Conservation (phyloP, 768 basidiomycete species). For the Pleurotus eryngii region DNA sequence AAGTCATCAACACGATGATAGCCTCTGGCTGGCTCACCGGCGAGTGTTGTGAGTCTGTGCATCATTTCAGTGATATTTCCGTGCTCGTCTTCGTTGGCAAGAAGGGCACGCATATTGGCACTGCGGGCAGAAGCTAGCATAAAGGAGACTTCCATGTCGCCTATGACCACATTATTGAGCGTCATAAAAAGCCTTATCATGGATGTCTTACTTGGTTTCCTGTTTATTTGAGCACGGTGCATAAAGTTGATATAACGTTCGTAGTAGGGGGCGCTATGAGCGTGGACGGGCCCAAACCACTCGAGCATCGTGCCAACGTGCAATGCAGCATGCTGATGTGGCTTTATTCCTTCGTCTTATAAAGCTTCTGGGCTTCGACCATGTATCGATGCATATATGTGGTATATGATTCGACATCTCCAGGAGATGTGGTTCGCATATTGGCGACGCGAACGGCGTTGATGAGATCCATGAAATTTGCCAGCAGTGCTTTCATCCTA, state of each 20-base stretch:
- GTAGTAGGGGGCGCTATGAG: slow-evolving; percentile 23
- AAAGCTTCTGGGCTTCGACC: slow-evolving; percentile 8
- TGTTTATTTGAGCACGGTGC: slow-evolving; percentile 14
- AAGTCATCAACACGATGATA: slow-evolving; percentile 8
- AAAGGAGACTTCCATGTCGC: slow-evolving; percentile 16
- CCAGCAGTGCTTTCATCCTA: slow-evolving; percentile 16
- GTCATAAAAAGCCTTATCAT: not conserved
- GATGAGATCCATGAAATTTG: slow-evolving; percentile 26
- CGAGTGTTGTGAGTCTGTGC: slow-evolving; percentile 5
- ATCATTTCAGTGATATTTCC: slow-evolving; percentile 4
- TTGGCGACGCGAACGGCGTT: slow-evolving; percentile 19
- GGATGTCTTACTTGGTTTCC: slow-evolving; percentile 11
- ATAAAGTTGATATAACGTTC: slow-evolving; percentile 24
- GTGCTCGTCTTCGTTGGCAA: slow-evolving; percentile 9
- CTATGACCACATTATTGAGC: not conserved
- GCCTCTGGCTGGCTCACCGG: slow-evolving; percentile 14
- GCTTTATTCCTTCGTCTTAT: slow-evolving; percentile 13
- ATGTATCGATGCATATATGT: slow-evolving; percentile 18
- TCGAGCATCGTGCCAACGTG: slow-evolving; percentile 18
- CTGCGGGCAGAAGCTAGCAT: slow-evolving; percentile 6
- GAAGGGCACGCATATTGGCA: slow-evolving; percentile 13
- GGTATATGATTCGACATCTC: slow-evolving; percentile 17
- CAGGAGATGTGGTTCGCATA: slow-evolving; percentile 13
- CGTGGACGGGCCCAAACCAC: slow-evolving; percentile 22
- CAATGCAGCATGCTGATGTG: slow-evolving; percentile 18